Percentiles rank a stretch among this genome's conserved stretches.
Conservation (phyloP, 129 eudicot species). For the Rutidosis leptorrhynchoides region DNA sequence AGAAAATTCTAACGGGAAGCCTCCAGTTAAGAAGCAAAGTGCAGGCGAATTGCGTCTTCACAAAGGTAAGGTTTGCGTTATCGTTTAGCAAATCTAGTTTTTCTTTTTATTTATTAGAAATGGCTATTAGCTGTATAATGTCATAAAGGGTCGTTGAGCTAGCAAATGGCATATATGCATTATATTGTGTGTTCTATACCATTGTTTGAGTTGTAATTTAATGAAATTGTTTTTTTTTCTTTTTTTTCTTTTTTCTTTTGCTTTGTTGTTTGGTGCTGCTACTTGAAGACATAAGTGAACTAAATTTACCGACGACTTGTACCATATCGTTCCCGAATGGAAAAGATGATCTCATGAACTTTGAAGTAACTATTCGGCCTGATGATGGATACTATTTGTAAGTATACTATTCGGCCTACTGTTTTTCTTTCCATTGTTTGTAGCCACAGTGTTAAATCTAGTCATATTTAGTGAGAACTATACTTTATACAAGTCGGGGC, state of each 20-base stretch:
- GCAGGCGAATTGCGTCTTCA: conserved; percentile 92
- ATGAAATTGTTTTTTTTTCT: neutral
- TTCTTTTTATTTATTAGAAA: no score
- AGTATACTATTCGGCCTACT: conserved; percentile 31
- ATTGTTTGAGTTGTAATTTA: neutral
- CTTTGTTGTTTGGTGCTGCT: conserved; percentile 19
- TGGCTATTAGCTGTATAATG: no score
- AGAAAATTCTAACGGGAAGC: conserved; percentile 74
- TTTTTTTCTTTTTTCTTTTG: no score
- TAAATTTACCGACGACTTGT: conserved; percentile 75
- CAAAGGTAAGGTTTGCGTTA: conserved; percentile 50
- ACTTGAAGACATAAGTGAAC: conserved; percentile 68
- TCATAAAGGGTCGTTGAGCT: neutral
- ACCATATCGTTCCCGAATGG: conserved; percentile 75
- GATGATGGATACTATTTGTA: conserved; percentile 84
- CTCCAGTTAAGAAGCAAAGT: conserved; percentile 84
- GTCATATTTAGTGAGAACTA: neutral
- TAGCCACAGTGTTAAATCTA: neutral
- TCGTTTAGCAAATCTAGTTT: neutral
- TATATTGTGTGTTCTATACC: neutral
- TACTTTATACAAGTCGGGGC: neutral
- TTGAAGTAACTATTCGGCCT: conserved; percentile 88
- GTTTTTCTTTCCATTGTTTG: neutral
- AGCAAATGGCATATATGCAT: neutral
- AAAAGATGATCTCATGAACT: conserved; percentile 88